Base-by-base conservation (phyloP, 1,284 basidiomycete species). In the Blastosporella zonata region DNA sequence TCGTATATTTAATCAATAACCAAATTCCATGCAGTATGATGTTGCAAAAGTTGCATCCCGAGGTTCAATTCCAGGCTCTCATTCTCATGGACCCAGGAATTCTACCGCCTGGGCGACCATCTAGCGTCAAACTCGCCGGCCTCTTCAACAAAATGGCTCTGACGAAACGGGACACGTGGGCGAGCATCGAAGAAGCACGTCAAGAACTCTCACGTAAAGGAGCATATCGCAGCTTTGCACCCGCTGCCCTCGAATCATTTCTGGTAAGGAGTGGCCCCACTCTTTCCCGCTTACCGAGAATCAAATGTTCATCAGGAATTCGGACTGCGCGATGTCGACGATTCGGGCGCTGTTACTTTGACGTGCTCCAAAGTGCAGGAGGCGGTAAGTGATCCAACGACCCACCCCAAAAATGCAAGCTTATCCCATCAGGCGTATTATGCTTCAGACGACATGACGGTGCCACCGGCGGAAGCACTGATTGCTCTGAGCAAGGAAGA, bases 61-160 rank as follows among this genome's bases (percentile, higher is more conserved):
- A 49, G 18, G 39, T 49, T 22, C 13, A 4, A 29, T 49, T 49
- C 3, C 25, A 38, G 22, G 47, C 27, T n/a, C 12, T 49, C 13
- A 38, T 49, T 13, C 28, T 49, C 5, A 38, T 49, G 47, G 47
- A 49, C 12, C 47, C 47, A 18, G 47, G 47, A 8, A 49, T 49
- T 4, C 28, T 49, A 13, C 47, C 47, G 2, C 47, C 47, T 6
- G 28, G 29, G 3, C 23, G 22, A 39, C 35, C 35, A 1, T 49
- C 47, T 10, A 43, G 41, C 22, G n/a, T 20, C 27, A 39, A 43
- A 33, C 47, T 49, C 2, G 41, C 47, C 1, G 36, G 41, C 17
- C 41, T 49, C 28, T 49, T 49, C 28, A 38, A 38, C 9, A 49
- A 33, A 12, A 49, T 43, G 35, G 47, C 47, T 8, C 13, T 43